phyloP scores from a whole-genome alignment of 1,139 yeast genomes.

The Sugiyamaella japonica region DNA sequence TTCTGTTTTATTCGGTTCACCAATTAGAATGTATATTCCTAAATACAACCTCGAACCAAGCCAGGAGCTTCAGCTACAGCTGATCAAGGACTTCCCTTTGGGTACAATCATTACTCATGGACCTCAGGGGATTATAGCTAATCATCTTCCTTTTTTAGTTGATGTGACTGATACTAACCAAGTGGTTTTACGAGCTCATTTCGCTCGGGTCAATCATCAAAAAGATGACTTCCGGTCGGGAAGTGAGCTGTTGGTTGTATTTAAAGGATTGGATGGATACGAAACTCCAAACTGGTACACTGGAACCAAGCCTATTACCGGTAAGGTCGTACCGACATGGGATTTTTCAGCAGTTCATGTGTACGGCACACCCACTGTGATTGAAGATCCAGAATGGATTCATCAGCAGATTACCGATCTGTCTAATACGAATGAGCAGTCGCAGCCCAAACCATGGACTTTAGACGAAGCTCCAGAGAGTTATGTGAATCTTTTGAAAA shows the following conservation, averaged over 20 bases:
- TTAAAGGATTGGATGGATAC: conserved; percentile 56
- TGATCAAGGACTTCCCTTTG: conserved; percentile 53
- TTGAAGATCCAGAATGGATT: conserved; percentile 47
- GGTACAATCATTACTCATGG: conserved; percentile 53
- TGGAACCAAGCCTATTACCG: conserved; percentile 53
- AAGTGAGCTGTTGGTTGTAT: conserved; percentile 50
- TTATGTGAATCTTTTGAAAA: conserved; percentile 49
- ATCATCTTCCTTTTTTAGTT: conserved; percentile 59
- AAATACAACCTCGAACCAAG: conserved; percentile 33
- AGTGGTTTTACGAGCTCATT: conserved; percentile 54
- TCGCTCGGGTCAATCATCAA: conserved; percentile 58
- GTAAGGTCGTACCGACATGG: conserved; percentile 73
- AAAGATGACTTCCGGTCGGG: conserved; percentile 45
- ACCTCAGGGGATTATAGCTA: conserved; percentile 43
- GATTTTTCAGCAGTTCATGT: conserved; percentile 64
- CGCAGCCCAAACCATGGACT: conserved; percentile 50
- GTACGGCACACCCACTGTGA: conserved; percentile 53
- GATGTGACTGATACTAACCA: conserved; percentile 44
- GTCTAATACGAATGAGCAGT: conserved; percentile 51
- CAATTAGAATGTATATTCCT: conserved; percentile 33
- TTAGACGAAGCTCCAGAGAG: conserved; percentile 59
- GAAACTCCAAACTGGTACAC: conserved; percentile 64
- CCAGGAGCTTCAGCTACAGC: conserved; percentile 46
- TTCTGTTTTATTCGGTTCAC: no score
- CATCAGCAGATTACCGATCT: conserved; percentile 49